Base-by-base conservation (phyloP, 192 early-diverging fungal species). In the Coemansia sp. region DNA sequence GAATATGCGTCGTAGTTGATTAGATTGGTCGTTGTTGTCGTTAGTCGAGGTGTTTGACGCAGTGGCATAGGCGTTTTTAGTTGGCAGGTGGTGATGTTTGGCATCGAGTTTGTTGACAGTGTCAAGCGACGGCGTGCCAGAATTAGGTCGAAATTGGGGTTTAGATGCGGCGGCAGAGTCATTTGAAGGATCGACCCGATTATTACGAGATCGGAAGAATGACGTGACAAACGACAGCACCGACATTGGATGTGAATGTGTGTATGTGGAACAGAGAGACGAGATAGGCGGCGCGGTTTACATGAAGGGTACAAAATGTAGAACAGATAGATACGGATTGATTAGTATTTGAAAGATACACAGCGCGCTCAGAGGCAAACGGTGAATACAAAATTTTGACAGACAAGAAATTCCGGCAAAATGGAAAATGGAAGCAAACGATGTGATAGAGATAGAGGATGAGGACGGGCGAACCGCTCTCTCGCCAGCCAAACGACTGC, bases 171-270 rank as follows among this genome's bases (percentile, higher is more conserved):
- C 33, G 21, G 62, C 40, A 24, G 46, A 33, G n/a, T 64, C 62
- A 37, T 74, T 68, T 24, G 68, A 42, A 27, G 68, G 19, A 36
- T 74, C 75, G 36, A 34, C 56, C 44, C 59, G 60, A 44, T 70
- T 67, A 59, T 68, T 83, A 53, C 80, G 80, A 51, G 80, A 66
- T 65, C 80, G 80, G 39, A 83, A 83, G 16, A 83, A 62, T 57
- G 80, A 83, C 39, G 72, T 62, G 59, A 83, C 80, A 71, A 77
- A 77, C 36, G 80, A 83, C 17, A 83, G 67, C 48, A 83, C 80
- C 16, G 79, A 82, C 79, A 82, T 81, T 66, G 59, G 53, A 16
- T 63, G 50, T 17, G 36, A 6, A 21, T 27, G 24, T 27, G 36
- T 16, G 17, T 31, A 54, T 17, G 51, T 6, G 61, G 24, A 44